A percentile compares a stretch with the other conserved stretches of the same genome.
Evolutionary conservation across 331 rosid genomes (phyloP).

Genomic region (Rosa hybrid): DNA sequence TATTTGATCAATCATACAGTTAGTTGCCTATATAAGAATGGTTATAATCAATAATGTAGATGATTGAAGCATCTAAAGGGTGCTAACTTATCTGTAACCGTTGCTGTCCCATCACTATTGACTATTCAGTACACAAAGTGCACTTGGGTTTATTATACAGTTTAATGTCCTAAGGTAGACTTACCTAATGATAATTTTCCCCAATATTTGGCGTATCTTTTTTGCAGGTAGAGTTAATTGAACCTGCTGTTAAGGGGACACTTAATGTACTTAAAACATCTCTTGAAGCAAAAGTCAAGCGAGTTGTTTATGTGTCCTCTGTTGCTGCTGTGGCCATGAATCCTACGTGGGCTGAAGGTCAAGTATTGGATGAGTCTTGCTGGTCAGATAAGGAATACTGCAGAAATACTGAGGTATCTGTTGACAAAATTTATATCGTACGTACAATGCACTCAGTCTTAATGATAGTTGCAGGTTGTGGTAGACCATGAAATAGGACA

Average conservation of each 20-base stretch:
- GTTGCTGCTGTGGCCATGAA: constrained; percentile 30
- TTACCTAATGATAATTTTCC: neutral
- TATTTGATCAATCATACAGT: neutral
- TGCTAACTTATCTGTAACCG: neutral
- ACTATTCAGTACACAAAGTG: neutral
- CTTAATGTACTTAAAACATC: constrained; percentile 65
- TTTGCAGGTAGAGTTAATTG: constrained; percentile 35
- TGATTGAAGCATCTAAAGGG: neutral
- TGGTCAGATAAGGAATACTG: constrained; percentile 88
- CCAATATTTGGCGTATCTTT: neutral
- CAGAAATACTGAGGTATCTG: constrained; percentile 54
- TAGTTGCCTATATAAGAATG: neutral
- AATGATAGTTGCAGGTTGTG: neutral
- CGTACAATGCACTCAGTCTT: neutral
- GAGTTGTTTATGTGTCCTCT: constrained; percentile 70
- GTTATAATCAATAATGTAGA: neutral
- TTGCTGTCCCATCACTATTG: neutral
- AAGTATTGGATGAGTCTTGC: constrained; percentile 61
- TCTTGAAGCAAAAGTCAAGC: constrained; percentile 64
- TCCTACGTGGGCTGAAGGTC: constrained; percentile 48
- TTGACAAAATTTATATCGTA: neutral
- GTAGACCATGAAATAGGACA: neutral
- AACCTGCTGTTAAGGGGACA: constrained; percentile 82
- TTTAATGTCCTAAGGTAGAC: neutral
- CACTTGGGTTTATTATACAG: neutral